Evolutionary conservation across 345 rosid genomes (phyloP), one percentile per base, ranked within the genome.

Genomic region (Geranium rotundifolium): DNA sequence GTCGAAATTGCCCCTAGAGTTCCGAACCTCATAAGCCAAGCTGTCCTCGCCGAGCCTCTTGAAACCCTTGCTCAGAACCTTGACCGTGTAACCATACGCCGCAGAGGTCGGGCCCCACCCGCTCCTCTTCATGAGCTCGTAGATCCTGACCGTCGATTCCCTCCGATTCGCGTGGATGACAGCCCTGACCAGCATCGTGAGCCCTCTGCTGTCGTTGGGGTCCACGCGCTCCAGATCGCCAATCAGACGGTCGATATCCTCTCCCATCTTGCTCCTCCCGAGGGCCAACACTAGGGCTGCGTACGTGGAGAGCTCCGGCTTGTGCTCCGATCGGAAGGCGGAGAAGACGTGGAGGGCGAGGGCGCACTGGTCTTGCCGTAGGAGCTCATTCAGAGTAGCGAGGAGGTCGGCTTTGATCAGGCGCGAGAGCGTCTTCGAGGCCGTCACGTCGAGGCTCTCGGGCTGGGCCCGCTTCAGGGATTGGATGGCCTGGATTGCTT

Each of bases 401-500:
- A 84, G 60, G 70, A 89, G 85, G 71, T 83, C 95, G 7, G 82
- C 59, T 64, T 85, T 88, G 10, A 91, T 70, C 58, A 91, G 91
- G 73, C 96, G 98, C 37, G 91, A 64, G 72, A 91, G 91, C 62
- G 83, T 72, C 37, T 81, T 85, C 67, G 73, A 77, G 59, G 65
- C 66, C n/a, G 62, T 62, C 65, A 58, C 19, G 55, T 63, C 17
- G 69, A 41, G 57, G 57, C 31, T 61, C 41, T 29, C 37, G 3
- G 83, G 58, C 56, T 71, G 62, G 17, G 95, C 84, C 19, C 97
- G 87, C 62, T 87, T 92, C 17, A 86, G 85, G 69, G 89, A 71
- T 63, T 92, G 98, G 63, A 89, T 75, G 73, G 98, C 88, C 23
- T 85, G 96, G 77, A 92, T 92, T 54, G 98, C 95, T 78, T 92